Percentiles rank a stretch among this genome's conserved stretches.
Conservation (phyloP, 139 green algal genomes). For the Chlorella sp. region DNA sequence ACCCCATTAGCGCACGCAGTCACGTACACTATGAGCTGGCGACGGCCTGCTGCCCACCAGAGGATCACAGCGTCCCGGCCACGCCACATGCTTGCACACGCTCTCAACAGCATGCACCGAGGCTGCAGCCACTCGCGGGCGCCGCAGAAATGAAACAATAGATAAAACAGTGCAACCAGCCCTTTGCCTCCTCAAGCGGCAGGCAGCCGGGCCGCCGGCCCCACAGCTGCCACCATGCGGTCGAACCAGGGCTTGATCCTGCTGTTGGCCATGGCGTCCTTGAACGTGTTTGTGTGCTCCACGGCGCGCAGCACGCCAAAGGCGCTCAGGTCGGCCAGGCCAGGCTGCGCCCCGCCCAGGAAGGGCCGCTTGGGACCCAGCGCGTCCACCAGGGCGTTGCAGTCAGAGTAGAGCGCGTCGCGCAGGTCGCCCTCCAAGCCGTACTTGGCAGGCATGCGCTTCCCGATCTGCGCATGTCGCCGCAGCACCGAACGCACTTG, state of each 20-base stretch:
- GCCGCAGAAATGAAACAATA: too few species aligned
- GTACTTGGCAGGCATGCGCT: slow-evolving; percentile 86
- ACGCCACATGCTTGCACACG: too few species aligned
- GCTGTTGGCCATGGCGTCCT: slow-evolving; percentile 76
- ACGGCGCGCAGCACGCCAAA: slow-evolving; percentile 89
- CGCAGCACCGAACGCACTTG: too few species aligned
- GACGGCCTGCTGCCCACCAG: too few species aligned
- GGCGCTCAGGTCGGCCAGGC: slow-evolving; percentile 85
- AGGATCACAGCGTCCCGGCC: too few species aligned
- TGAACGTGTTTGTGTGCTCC: slow-evolving; percentile 71
- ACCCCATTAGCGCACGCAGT: too few species aligned
- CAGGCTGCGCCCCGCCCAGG: slow-evolving; percentile 60
- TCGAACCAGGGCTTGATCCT: slow-evolving; percentile 64
- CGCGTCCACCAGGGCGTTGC: slow-evolving; percentile 41
- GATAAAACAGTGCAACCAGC: too few species aligned
- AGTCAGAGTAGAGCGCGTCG: slow-evolving; percentile 56
- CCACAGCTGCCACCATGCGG: slow-evolving; percentile 46
- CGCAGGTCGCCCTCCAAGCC: slow-evolving; percentile 78
- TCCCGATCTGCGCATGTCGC: slow-evolving; percentile 35
- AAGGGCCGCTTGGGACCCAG: slow-evolving; percentile 30
- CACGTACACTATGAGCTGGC: too few species aligned
- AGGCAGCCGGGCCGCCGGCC: background rate
- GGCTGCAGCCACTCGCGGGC: too few species aligned
- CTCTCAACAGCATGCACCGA: too few species aligned
- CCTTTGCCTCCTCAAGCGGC: too few species aligned